Conservation (phyloP, 768 basidiomycete species). For the Suillus discolor region DNA sequence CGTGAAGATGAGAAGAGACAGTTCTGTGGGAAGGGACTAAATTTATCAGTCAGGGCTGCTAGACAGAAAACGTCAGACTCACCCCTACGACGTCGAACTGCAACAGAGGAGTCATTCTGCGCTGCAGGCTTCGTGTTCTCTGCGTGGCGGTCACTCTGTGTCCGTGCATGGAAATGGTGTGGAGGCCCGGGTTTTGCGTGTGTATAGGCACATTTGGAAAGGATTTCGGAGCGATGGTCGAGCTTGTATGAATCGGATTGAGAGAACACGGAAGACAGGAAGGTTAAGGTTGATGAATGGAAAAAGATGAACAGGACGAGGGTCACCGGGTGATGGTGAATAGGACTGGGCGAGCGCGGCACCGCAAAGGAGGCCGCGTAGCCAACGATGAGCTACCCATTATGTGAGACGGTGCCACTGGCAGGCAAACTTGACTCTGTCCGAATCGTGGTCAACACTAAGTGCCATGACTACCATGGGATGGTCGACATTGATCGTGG, state of each 20-base stretch:
- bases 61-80: conserved; percentile 32
- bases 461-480: no score
- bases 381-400: not conserved
- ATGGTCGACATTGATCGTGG: not conserved
- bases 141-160: conserved; percentile 65
- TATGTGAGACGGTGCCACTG: not conserved
- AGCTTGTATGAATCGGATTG: conserved; percentile 10
- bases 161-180: conserved; percentile 47
- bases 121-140: conserved; percentile 62
- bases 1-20: conserved; percentile 70
- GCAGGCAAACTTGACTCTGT: not conserved
- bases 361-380: not conserved
- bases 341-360: not conserved
- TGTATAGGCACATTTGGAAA: conserved; percentile 49
- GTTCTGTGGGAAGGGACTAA: conserved; percentile 72
- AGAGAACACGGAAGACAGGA: not conserved
- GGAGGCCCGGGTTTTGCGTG: conserved; percentile 45
- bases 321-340: no score
- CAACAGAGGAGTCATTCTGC: conserved; percentile 64
- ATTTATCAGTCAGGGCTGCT: not conserved
- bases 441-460: not conserved
- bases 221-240: conserved; percentile 24
- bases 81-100: conserved; percentile 80
- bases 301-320: not conserved
- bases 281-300: not conserved